Evolutionary conservation across 768 basidiomycete genomes (phyloP), one percentile per base, ranked within the genome.

Genomic region (Amanita polypyramis): DNA sequence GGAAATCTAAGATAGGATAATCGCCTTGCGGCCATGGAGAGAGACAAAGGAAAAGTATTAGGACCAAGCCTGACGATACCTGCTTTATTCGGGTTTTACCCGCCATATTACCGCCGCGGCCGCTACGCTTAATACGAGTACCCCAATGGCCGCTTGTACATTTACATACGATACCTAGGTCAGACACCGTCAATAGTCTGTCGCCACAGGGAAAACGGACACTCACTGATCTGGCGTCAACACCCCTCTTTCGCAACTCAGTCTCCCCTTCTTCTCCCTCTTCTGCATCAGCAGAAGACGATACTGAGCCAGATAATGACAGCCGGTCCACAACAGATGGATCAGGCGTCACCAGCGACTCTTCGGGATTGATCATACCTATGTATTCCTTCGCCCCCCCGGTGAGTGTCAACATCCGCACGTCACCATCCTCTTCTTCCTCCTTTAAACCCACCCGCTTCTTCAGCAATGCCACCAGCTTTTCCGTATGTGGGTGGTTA

Each of bases 81-180:
- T 42, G 15, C 25, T 27, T 36, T 45, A 58, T 60, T 69, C 66
- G 3, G 66, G 64, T 48, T 77, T 79, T 23, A 84, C 79, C 52
- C 80, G 73, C 81, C 82, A 85, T 56, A 84, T 64, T 43, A 87
- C 83, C 5, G 82, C 84, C 10, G 76, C 81, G 2, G 85, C 81
- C 3, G 80, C 82, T 6, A 83, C 74, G 43, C 79, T 71, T 23
- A 87, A 62, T 3, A 87, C 70, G 14, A 85, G 59, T 6, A 85
- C 76, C 4, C 82, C 82, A 2, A 82, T 62, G 4, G 79, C 81
- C 1, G 82, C 72, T 49, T 74, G 72, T 54, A 79, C 54, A 65
- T 69, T 69, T 35, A 73, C 58, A 49, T 56, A 30, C 4, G 54
- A 55, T 58, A 45, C 58, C 60, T 47, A 21, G 23, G 29, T 44